Base-by-base conservation (phyloP, 208 protist species). In the Crithidia bombi region DNA sequence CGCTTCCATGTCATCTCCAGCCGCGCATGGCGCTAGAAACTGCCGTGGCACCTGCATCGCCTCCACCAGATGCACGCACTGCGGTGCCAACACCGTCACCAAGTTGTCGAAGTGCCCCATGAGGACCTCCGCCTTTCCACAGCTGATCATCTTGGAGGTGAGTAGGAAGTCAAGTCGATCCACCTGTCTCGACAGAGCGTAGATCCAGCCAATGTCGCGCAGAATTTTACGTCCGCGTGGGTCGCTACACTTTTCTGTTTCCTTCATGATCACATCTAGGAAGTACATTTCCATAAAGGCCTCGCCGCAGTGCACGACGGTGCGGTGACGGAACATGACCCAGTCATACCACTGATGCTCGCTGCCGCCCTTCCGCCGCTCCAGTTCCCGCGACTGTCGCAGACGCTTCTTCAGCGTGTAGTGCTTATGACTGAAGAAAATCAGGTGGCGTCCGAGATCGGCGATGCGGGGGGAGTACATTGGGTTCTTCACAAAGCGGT, bases 291-390 rank as follows among this genome's bases (percentile, higher is more conserved):
- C 91, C 88, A 96, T 94, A 66, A 93, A 94, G 12, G 89, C 88
- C 74, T 96, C 91, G 19, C 91, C 91, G 69, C 91, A 96, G 74
- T 96, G 91, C 25, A 92, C 71, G 32, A 96, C 89, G 33, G 91
- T 81, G 44, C 86, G 84, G 62, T 96, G 89, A 39, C 86, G 89
- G 56, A 96, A 96, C 83, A 91, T 90, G 25, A 82, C 72, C 91
- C 88, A 94, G 78, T 96, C 91, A 50, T 94, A 94, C 91, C 91
- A 96, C 79, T 92, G 75, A 57, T 96, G 89, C 81, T 94, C 91
- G 21, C 68, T 58, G 12, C 91, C 91, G 30, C 91, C 91, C 26
- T 82, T 89, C n/a, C 89, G 84, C 33, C 89, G 82, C 74, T 96
- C 89, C 47, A 96, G 52, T 63, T 94, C 88, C 23, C 86, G 81